Percentiles rank a stretch among this genome's conserved stretches.
These are phyloP conservation scores for Metschnikowia santaceciliae DNA, from an alignment of 805 yeast genomes.

Conservation along the genomic window DNA sequence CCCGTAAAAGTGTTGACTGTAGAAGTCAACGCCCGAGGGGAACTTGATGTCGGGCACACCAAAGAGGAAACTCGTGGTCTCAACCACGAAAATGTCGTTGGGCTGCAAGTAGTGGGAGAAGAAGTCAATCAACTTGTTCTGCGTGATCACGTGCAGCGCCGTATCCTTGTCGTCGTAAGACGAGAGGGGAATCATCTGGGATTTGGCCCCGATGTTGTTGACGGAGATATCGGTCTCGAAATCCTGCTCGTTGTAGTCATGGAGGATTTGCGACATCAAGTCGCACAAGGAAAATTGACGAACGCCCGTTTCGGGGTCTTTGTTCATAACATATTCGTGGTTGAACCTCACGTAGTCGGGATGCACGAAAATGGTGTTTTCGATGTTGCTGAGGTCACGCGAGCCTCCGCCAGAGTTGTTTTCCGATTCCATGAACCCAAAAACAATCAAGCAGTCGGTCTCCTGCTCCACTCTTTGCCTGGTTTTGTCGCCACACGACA, in stretches of 20 bases:
- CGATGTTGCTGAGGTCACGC: constrained; percentile 20
- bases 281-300: constrained; percentile 28
- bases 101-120: constrained; percentile 40
- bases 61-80: constrained; percentile 82
- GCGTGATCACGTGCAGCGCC: constrained; percentile 20
- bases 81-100: constrained; percentile 70
- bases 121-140: constrained; percentile 32
- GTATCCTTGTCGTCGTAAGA: constrained; percentile 5
- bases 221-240: constrained; percentile 15
- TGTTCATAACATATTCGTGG: constrained; percentile 22
- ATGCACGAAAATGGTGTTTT: constrained; percentile 32
- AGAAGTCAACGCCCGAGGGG: constrained; percentile 47
- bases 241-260: neutral
- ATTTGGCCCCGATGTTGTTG: constrained; percentile 18
- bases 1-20: constrained; percentile 72
- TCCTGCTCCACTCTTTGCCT: constrained; percentile 29
- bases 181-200: constrained; percentile 10
- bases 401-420: constrained; percentile 27
- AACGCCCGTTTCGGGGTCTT: constrained; percentile 19
- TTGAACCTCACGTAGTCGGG: constrained; percentile 41
- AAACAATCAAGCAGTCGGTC: constrained; percentile 64
- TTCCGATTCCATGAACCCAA: constrained; percentile 56
- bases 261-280: constrained; percentile 30
- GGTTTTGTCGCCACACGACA: constrained; percentile 30
- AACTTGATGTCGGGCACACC: constrained; percentile 65